A percentile compares a stretch with the other conserved stretches of the same genome.
phyloP scores from a whole-genome alignment of 1,284 basidiomycete species.

The Grifola frondosa region DNA sequence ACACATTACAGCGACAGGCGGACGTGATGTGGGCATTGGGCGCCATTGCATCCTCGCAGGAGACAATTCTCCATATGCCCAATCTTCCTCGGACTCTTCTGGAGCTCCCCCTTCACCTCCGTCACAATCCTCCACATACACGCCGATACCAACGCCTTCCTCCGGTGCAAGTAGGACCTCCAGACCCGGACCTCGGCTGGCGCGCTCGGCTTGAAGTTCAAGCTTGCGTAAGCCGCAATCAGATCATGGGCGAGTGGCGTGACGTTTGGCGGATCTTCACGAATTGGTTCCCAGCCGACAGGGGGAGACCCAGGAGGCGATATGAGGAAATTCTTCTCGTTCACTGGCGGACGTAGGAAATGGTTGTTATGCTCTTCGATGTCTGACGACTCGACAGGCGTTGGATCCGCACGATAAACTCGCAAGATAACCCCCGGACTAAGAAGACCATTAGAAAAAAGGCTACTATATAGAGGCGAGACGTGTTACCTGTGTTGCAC shows the following conservation, averaged over 20 bases:
- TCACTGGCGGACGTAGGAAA: slow-evolving; percentile 74
- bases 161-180: slow-evolving; percentile 65
- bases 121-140: slow-evolving; percentile 69
- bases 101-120: slow-evolving; percentile 23
- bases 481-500: slow-evolving; percentile 48
- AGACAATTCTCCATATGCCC: slow-evolving; percentile 61
- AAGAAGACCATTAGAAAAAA: slow-evolving; percentile 7
- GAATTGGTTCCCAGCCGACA: slow-evolving; percentile 92
- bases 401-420: slow-evolving; percentile 79
- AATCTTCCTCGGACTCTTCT: slow-evolving; percentile 39
- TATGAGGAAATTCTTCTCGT: slow-evolving; percentile 95
- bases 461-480: slow-evolving; percentile 9
- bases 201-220: slow-evolving; percentile 45
- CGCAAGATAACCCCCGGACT: slow-evolving; percentile 62
- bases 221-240: slow-evolving; percentile 72
- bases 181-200: slow-evolving; percentile 35
- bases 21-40: slow-evolving; percentile 51
- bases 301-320: slow-evolving; percentile 98
- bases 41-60: slow-evolving; percentile 51
- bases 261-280: slow-evolving; percentile 90
- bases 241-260: slow-evolving; percentile 89
- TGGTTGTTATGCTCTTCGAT: slow-evolving; percentile 41
- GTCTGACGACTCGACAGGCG: slow-evolving; percentile 49
- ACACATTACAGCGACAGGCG: slow-evolving; percentile 25
- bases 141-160: slow-evolving; percentile 70